Base-by-base conservation (phyloP, 495 filamentous ascomycete genomes). In the Penicilliopsis zonata region DNA sequence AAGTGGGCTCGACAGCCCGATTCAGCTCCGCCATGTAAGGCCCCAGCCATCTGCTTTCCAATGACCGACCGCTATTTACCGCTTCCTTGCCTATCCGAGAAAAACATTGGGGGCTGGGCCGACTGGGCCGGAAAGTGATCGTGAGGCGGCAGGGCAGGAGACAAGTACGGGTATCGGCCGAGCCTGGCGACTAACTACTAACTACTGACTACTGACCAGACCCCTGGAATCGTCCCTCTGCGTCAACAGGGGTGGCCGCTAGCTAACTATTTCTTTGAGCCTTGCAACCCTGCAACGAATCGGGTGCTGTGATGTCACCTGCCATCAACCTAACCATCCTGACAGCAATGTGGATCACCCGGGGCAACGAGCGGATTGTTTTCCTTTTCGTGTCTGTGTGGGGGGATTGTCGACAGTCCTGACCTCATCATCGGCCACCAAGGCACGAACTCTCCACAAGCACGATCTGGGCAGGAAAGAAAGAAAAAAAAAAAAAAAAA, bases 361-460 rank as follows among this genome's bases (percentile, higher is more conserved):
- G 38, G 49, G 50, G 50, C 50, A 54, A 54, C 50, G 26, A 15
- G 9, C 28, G 19, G 37, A 36, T 27, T n/a, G 25, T 27, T 13
- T n/a, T n/a, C n/a, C n/a, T 36, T 33, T 30, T 22, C 28, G 39
- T 27, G 25, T 27, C 14, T 27, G n/a, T 27, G n/a, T 27, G 5
- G 25, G 25, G 25, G 25, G 14, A 27, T 5, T 5, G n/a, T n/a
- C n/a, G n/a, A n/a, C n/a, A n/a, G n/a, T n/a, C n/a, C 36, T 52
- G 42, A 52, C 40, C 42, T 46, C 46, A 52, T 47, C 43, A 30
- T 9, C 40, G 22, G 13, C 35, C 44, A 49, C 47, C 38, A 42
- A 41, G 18, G 27, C 37, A 15, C 13, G 29, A 19, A 13, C 31
- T 31, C 31, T 28, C 15, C 12, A 14, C 20, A 7, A 24, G 7